A percentile compares a stretch with the other conserved stretches of the same genome.
phyloP scores from a whole-genome alignment of 176 grass and related monocot genomes.

The Miscanthus lutarioriparius region DNA sequence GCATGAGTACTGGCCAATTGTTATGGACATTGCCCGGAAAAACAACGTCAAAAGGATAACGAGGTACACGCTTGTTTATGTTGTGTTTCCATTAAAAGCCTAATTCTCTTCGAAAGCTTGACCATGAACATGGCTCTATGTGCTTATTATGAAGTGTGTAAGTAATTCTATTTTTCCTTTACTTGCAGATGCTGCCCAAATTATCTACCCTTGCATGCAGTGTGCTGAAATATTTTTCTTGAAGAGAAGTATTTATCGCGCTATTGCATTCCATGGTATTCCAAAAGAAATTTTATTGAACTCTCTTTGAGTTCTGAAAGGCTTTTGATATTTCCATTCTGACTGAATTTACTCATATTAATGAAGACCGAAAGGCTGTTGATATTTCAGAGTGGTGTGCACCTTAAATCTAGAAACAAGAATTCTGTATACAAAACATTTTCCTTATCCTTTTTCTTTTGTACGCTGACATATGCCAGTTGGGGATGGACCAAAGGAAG shows the following conservation, averaged over 20 bases:
- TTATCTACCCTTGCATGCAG: conserved; percentile 96
- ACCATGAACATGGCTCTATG: neutral
- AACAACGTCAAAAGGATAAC: conserved; percentile 71
- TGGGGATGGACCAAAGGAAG: conserved; percentile 92
- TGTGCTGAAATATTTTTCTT: conserved; percentile 98
- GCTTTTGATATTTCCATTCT: neutral
- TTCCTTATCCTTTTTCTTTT: conserved; percentile 17
- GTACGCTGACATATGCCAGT: conserved; percentile 87
- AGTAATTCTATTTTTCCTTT: neutral
- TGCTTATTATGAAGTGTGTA: neutral
- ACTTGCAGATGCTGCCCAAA: conserved; percentile 69
- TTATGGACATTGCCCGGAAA: conserved; percentile 82
- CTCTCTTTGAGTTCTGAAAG: neutral
- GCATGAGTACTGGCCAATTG: conserved; percentile 80
- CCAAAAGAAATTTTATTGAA: neutral
- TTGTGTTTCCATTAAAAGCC: neutral
- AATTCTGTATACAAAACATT: neutral
- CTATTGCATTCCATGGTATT: neutral
- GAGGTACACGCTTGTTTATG: conserved; percentile 41
- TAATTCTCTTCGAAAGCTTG: neutral
- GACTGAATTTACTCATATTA: neutral
- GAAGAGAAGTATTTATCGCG: conserved; percentile 50
- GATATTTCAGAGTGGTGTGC: neutral
- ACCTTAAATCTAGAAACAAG: neutral
- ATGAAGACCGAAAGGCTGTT: neutral